Base-by-base conservation (phyloP, 2,329 filamentous ascomycete species). In the Alternaria arborescens region DNA sequence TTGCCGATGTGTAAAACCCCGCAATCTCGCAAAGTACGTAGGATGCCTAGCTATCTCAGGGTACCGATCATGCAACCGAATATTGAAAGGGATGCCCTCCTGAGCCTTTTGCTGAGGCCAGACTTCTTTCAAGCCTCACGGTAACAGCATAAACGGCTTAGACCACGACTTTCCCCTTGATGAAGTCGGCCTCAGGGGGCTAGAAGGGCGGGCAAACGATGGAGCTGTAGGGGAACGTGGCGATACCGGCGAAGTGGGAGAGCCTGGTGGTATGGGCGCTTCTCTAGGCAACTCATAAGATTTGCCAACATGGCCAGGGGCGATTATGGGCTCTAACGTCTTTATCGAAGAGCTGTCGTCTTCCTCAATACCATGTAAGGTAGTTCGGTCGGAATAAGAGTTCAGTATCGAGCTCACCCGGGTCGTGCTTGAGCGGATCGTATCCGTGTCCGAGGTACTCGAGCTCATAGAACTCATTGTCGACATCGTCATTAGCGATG, bases 331-430 rank as follows among this genome's bases (percentile, higher is more conserved):
- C 41, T 72, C 66, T 18, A 74, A 53, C 20, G 74, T 75, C 26
- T 63, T 58, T 20, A 75, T 69, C n/a, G 74, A 75, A 43, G 62
- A 69, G 36, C 61, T 60, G 32, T 76, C 74, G 43, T 71, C 67
- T 50, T 78, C 76, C 12, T 71, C 69, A n/a, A 74, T 72, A 1
- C 66, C 74, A n/a, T 69, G 64, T 12, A 78, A 58, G 4, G 70
- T 69, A 26, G 71, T 68, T 14, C 71, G 73, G 24, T 77, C 74
- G 0, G 67, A 64, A 47, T 77, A 77, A 36, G 71, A 71, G 48
- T 73, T 71, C 18, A 75, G 56, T 8, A 77, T 73, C 0, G 75
- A 77, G n/a, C 66, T 70, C 7, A 72, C 64, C 4, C 69, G 68
- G n/a, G 66, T 64, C 28, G 60, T 65, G 6, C 71, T 71, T 5